Percentiles rank a stretch among this genome's conserved stretches.
phyloP scores from a whole-genome alignment of 2,329 filamentous ascomycete genomes.

The Neoscytalidium dimidiatum region DNA sequence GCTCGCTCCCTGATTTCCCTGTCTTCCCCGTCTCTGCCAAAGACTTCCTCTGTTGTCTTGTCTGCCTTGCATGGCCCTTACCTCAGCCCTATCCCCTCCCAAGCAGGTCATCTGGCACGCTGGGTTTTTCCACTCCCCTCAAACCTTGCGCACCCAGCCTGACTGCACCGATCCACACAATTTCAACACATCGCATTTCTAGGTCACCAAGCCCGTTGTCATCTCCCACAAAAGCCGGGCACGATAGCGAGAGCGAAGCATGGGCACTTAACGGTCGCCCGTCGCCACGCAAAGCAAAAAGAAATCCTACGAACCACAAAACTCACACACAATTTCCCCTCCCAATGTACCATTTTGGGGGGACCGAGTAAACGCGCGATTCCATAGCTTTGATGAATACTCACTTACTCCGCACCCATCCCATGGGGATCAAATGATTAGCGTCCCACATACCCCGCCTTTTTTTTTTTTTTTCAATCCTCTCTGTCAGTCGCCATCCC shows the following conservation, averaged over 20 bases:
- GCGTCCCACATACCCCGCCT: not conserved
- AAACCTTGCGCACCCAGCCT: not conserved
- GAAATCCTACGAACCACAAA: not conserved
- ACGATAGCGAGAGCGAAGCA: conserved; percentile 7
- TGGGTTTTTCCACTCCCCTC: not conserved
- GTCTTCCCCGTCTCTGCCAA: not conserved
- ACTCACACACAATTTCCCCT: not conserved
- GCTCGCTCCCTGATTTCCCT: not conserved
- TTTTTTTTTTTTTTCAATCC: not conserved
- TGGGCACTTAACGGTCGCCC: not conserved
- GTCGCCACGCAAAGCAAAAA: not conserved
- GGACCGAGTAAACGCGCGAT: no score
- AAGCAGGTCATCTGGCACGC: conserved; percentile 7
- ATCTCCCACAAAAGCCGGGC: not conserved
- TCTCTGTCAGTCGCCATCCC: not conserved
- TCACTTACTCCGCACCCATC: no score
- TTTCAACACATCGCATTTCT: not conserved
- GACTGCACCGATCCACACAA: not conserved
- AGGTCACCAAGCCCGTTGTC: not conserved
- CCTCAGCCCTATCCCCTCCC: conserved; percentile 9
- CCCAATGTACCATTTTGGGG: no score
- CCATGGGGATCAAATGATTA: not conserved
- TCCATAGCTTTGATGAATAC: no score
- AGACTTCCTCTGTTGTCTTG: conserved; percentile 4
- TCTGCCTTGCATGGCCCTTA: conserved; percentile 17